Evolutionary conservation across 768 basidiomycete genomes (phyloP).

Genomic region (Lenzites betulinus): DNA sequence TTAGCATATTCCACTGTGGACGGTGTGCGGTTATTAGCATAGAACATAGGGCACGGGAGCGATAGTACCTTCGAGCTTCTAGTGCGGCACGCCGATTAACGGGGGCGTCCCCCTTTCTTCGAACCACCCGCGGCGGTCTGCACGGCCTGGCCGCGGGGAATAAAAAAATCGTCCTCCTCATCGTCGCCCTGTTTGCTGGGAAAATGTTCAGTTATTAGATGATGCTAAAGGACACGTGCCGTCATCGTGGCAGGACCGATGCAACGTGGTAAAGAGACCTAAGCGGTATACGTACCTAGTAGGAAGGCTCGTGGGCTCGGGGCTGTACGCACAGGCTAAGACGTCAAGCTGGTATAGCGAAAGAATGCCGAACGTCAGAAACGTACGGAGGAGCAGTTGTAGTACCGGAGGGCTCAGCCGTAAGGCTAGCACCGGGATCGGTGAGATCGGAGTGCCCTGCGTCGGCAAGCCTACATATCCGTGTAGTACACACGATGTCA

Average conservation of each 20-base stretch:
- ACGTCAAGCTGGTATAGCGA: background rate
- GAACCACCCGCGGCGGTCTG: background rate
- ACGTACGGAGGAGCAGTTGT: background rate
- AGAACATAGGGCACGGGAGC: background rate
- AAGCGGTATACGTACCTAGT: background rate
- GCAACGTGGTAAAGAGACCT: background rate
- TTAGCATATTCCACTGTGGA: no score
- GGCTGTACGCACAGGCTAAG: background rate
- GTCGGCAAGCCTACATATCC: background rate
- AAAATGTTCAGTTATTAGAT: background rate
- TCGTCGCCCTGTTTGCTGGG: background rate
- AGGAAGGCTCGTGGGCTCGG: background rate
- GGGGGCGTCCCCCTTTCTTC: conserved; percentile 11
- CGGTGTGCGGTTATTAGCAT: no score
- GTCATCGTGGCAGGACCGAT: background rate
- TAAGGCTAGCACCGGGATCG: background rate
- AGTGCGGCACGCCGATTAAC: background rate
- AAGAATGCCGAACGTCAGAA: no score
- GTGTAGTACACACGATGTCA: background rate
- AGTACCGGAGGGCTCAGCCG: background rate
- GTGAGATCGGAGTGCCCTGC: background rate
- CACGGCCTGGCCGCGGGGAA: conserved; percentile 1
- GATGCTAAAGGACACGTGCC: no score
- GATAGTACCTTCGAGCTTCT: background rate
- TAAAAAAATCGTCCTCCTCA: conserved; percentile 10